Percentiles rank a stretch among this genome's conserved stretches.
Conservation (phyloP, 495 filamentous ascomycete species). For the Penicillium pancosmium region DNA sequence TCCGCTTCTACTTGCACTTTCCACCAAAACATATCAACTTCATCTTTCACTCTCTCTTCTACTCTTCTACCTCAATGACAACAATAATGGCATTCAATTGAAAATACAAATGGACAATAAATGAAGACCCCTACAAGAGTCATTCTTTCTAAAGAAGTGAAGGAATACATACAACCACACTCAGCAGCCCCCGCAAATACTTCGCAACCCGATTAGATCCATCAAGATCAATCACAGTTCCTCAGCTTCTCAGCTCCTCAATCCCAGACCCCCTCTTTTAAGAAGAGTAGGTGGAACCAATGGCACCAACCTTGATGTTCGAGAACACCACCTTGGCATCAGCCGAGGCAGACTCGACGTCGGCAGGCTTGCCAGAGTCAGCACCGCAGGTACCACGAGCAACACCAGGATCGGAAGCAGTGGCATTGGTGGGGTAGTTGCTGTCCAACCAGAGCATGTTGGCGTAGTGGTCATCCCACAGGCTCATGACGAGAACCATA, state of each 20-base stretch:
- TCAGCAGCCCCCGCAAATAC: neutral
- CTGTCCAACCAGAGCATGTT: constrained; percentile 89
- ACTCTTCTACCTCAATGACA: neutral
- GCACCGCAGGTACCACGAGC: constrained; percentile 73
- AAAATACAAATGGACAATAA: constrained; percentile 4
- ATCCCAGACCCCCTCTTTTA: constrained; percentile 1
- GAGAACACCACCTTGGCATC: constrained; percentile 64
- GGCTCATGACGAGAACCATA: constrained; percentile 75
- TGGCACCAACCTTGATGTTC: constrained; percentile 69
- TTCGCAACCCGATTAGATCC: neutral
- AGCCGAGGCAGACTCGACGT: constrained; percentile 57
- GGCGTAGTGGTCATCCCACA: constrained; percentile 77
- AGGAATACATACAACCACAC: constrained; percentile 4
- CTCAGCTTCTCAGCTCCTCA: neutral
- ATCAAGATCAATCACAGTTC: too few relatives aligned
- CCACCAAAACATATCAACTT: neutral
- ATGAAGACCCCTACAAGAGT: neutral
- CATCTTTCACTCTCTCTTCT: neutral
- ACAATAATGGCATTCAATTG: constrained; percentile 4
- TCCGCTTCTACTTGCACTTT: constrained; percentile 10
- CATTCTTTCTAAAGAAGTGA: constrained; percentile 9
- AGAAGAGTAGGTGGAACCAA: constrained; percentile 61
- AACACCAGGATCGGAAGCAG: constrained; percentile 60
- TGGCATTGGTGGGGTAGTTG: constrained; percentile 63
- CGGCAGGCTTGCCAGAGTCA: constrained; percentile 60